These are phyloP conservation scores for Candida coquimbonensis DNA, from an alignment of 805 yeast genomes.

Conservation along the genomic window DNA sequence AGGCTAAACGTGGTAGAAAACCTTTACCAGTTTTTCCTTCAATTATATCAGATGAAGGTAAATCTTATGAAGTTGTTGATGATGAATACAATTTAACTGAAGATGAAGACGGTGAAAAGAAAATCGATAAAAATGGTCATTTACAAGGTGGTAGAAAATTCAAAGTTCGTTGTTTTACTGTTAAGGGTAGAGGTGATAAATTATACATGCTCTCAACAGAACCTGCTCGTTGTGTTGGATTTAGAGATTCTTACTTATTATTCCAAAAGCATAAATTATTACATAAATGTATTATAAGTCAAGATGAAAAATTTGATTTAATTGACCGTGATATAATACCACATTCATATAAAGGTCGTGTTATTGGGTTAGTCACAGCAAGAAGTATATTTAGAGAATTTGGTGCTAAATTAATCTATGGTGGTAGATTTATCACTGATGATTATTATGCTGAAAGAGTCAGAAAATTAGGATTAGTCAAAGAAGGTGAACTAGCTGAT, in stretches of 20 bases:
- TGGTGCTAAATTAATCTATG: slow-evolving; percentile 76
- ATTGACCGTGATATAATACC: slow-evolving; percentile 80
- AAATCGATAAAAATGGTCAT: slow-evolving; percentile 61
- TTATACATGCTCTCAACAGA: slow-evolving; percentile 90
- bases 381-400: slow-evolving; percentile 84
- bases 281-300: slow-evolving; percentile 64
- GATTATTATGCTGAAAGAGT: slow-evolving; percentile 74
- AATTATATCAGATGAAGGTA: slow-evolving; percentile 60
- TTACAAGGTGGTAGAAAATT: slow-evolving; percentile 68
- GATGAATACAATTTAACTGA: slow-evolving; percentile 76
- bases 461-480: slow-evolving; percentile 48
- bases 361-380: slow-evolving; percentile 87
- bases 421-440: slow-evolving; percentile 76
- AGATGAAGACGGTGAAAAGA: slow-evolving; percentile 73
- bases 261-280: slow-evolving; percentile 80
- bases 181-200: slow-evolving; percentile 52
- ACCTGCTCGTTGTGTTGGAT: slow-evolving; percentile 92
- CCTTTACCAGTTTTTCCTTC: slow-evolving; percentile 26
- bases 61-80: slow-evolving; percentile 51
- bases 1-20: slow-evolving; percentile 36
- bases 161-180: slow-evolving; percentile 62
- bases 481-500: slow-evolving; percentile 66
- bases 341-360: slow-evolving; percentile 82
- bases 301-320: slow-evolving; percentile 75
- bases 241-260: slow-evolving; percentile 82